These are phyloP conservation scores for Russula emetica DNA, from an alignment of 768 basidiomycete genomes.

Conservation along the genomic window DNA sequence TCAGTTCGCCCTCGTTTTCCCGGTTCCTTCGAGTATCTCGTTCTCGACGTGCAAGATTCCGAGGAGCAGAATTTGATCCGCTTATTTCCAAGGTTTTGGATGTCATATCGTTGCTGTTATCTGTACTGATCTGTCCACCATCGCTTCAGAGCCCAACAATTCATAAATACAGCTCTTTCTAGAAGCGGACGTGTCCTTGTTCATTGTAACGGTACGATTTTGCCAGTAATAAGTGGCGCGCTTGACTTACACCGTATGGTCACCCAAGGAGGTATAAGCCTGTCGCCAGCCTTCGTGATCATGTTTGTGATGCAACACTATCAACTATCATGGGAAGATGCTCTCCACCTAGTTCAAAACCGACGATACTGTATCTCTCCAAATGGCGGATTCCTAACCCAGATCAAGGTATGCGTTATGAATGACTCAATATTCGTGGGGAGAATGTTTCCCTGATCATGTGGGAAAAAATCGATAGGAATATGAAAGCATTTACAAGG, in stretches of 20 bases:
- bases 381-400: conserved; percentile 86
- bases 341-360: conserved; percentile 83
- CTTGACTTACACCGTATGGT: neutral
- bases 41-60: conserved; percentile 83
- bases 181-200: conserved; percentile 74
- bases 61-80: conserved; percentile 94
- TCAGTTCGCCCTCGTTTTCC: conserved; percentile 84
- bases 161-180: conserved; percentile 68
- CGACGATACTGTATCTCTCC: conserved; percentile 91
- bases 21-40: conserved; percentile 70
- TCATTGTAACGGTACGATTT: conserved; percentile 76
- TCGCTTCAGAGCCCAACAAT: conserved; percentile 58
- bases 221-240: neutral
- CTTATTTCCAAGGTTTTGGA: conserved; percentile 73
- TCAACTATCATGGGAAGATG: conserved; percentile 81
- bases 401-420: conserved; percentile 67
- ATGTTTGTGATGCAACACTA: conserved; percentile 92
- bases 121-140: neutral
- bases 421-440: neutral
- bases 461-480: conserved; percentile 47
- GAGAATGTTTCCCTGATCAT: neutral
- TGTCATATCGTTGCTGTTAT: neutral
- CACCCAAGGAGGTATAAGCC: conserved; percentile 70
- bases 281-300: conserved; percentile 85
- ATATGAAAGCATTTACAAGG: conserved; percentile 90